Evolutionary conservation across 2,329 filamentous ascomycete species (phyloP).

Genomic region (Stylonectria norvegica): DNA sequence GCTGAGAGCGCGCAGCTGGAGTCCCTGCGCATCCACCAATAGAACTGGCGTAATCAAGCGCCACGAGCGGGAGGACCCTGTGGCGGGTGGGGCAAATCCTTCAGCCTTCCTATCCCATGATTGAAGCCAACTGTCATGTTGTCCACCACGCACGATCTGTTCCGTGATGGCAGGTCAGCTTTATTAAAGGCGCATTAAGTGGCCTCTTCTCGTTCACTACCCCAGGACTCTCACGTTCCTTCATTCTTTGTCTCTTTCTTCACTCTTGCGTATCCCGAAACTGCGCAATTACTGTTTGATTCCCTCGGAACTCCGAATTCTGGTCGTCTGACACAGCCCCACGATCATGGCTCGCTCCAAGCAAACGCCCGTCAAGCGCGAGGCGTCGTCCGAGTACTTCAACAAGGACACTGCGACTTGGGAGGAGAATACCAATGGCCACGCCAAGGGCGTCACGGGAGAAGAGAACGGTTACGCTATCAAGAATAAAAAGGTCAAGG

Average conservation of each 20-base stretch:
- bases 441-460: conserved; percentile 24
- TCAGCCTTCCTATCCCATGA: no score
- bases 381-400: conserved; percentile 64
- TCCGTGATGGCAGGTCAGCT: conserved; percentile 25
- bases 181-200: no score
- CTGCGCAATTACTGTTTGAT: no score
- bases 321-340: no score
- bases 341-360: conserved; percentile 66
- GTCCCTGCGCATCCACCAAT: no score
- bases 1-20: no score
- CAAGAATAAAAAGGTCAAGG: conserved; percentile 22
- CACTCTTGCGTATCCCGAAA: no score
- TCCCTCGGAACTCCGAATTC: no score
- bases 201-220: no score
- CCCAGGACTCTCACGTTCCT: background rate
- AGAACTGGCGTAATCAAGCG: no score
- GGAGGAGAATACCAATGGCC: conserved; percentile 32
- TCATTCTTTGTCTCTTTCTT: background rate
- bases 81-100: conserved; percentile 19
- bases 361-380: conserved; percentile 63
- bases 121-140: conserved; percentile 29
- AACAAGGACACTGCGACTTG: conserved; percentile 43
- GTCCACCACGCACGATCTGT: no score
- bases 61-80: no score
- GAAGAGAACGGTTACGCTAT: conserved; percentile 17